phyloP scores from a whole-genome alignment of 139 green algal genomes.

The Coelastrella sp. region DNA sequence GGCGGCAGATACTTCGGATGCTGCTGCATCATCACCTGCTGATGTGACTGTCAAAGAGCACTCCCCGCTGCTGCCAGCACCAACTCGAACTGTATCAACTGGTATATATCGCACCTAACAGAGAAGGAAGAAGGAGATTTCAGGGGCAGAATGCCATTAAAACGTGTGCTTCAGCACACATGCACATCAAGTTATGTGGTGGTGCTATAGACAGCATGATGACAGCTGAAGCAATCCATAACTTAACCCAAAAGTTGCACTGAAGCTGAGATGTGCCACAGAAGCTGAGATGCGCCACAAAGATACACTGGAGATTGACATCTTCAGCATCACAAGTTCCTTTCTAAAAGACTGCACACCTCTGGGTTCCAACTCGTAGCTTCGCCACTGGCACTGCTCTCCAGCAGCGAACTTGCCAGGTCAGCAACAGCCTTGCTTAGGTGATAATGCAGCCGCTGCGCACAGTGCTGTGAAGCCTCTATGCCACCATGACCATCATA shows the following conservation, averaged over 20 bases:
- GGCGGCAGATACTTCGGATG: background rate
- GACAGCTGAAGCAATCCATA: too few relatives aligned
- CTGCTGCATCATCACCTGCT: background rate
- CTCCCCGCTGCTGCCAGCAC: background rate
- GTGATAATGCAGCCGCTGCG: constrained; percentile 71
- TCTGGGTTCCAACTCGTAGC: constrained; percentile 34
- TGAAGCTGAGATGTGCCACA: too few relatives aligned
- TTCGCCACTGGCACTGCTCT: constrained; percentile 18
- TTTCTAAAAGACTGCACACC: too few relatives aligned
- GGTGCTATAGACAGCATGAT: too few relatives aligned
- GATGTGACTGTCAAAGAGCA: background rate
- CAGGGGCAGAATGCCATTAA: background rate
- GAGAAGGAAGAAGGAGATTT: background rate
- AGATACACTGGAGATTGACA: too few relatives aligned
- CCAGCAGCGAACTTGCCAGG: constrained; percentile 3
- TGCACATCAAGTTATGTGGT: too few relatives aligned
- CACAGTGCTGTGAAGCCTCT: constrained; percentile 75
- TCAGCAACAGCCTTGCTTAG: constrained; percentile 60
- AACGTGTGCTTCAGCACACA: too few relatives aligned
- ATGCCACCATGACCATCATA: constrained; percentile 82
- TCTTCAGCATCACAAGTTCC: too few relatives aligned
- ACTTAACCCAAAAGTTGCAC: too few relatives aligned
- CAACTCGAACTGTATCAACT: constrained; percentile 25
- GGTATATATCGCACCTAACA: constrained; percentile 27
- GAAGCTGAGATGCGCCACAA: too few relatives aligned